These are phyloP conservation scores for Neoboletus subvelutipes DNA, from an alignment of 768 basidiomycete genomes.

Conservation along the genomic window DNA sequence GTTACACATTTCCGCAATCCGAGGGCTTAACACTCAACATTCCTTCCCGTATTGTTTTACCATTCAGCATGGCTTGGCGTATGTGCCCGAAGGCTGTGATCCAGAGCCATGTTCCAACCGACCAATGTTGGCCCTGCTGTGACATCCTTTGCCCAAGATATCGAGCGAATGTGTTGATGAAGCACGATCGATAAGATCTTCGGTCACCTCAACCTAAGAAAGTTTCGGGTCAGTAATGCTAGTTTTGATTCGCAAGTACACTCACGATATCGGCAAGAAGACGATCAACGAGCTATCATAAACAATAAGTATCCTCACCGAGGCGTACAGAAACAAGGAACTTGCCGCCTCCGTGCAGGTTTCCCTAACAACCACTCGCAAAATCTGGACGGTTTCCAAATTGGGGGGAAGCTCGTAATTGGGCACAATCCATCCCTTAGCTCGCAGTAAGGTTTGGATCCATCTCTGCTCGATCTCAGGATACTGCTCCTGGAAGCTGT, in stretches of 20 bases:
- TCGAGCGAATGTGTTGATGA: conserved; percentile 55
- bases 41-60: not conserved
- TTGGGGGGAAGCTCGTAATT: conserved; percentile 60
- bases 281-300: conserved; percentile 54
- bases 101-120: conserved; percentile 49
- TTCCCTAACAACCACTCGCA: conserved; percentile 63
- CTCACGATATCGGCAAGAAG: conserved; percentile 69
- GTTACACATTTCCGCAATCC: not conserved
- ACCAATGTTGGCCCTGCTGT: conserved; percentile 37
- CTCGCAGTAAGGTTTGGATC: conserved; percentile 50
- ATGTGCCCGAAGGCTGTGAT: conserved; percentile 56
- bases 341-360: conserved; percentile 49
- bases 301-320: conserved; percentile 27
- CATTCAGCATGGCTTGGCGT: conserved; percentile 60
- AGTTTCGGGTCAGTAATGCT: not conserved
- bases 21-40: not conserved
- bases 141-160: conserved; percentile 35
- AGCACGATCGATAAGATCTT: conserved; percentile 48
- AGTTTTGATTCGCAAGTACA: conserved; percentile 4
- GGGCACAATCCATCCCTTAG: conserved; percentile 58
- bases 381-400: conserved; percentile 51
- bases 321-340: conserved; percentile 23
- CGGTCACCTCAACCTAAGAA: conserved; percentile 60
- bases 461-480: conserved; percentile 59
- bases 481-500: conserved; percentile 49